Evolutionary conservation across 179 eudicot species (phyloP).

Genomic region (Beta lomatogona): DNA sequence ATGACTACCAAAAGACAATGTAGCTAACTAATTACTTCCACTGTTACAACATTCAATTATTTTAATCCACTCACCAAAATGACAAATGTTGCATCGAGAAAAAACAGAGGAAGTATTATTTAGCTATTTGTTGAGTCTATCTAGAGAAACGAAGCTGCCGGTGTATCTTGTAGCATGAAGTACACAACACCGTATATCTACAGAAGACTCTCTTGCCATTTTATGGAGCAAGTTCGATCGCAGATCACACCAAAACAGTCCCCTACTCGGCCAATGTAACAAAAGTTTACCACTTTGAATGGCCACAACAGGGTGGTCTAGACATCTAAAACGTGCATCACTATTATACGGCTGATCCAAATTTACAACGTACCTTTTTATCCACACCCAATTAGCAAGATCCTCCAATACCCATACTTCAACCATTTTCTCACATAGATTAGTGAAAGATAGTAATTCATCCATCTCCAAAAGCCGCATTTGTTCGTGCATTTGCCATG

Average conservation of each 20-base stretch:
- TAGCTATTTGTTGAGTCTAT: neutral
- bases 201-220: neutral
- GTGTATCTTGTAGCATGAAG: neutral
- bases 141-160: neutral
- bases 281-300: conserved; percentile 15
- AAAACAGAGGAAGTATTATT: no score
- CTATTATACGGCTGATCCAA: neutral
- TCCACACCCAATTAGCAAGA: no score
- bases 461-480: conserved; percentile 13
- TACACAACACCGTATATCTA: neutral
- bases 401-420: no score
- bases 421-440: no score
- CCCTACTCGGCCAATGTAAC: conserved; percentile 1
- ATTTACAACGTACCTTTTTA: conserved; percentile 8
- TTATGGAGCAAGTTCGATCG: neutral
- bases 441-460: neutral
- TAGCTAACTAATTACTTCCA: no score
- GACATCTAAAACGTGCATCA: no score
- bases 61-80: no score
- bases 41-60: no score
- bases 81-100: no score
- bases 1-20: no score
- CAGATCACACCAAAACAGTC: conserved; percentile 5
- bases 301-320: neutral
- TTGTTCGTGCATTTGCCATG: neutral